Evolutionary conservation across 768 basidiomycete species (phyloP).

Genomic region (Agrocybe chaxingu): DNA sequence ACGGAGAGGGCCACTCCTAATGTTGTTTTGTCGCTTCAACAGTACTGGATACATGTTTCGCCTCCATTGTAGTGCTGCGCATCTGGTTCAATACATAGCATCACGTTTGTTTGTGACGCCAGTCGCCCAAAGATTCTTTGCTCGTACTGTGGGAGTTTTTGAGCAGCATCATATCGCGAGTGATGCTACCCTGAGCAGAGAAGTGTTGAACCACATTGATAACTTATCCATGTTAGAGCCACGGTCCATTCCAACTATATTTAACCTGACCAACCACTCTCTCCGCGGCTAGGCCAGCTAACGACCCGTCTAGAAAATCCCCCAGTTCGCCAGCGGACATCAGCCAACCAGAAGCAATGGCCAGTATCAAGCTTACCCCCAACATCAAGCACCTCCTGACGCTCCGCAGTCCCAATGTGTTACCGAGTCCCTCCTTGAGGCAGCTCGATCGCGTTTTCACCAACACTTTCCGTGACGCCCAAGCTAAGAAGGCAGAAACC

Average conservation of each 20-base stretch:
- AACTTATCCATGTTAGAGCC: too few relatives aligned
- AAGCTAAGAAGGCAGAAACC: constrained; percentile 59
- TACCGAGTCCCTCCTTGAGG: constrained; percentile 51
- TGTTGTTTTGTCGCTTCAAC: constrained; percentile 15
- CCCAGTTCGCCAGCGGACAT: not conserved
- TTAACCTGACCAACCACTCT: too few relatives aligned
- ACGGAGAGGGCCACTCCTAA: constrained; percentile 10
- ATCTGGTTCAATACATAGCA: constrained; percentile 10
- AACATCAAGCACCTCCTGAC: constrained; percentile 70
- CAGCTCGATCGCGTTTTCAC: constrained; percentile 55
- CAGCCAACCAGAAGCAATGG: constrained; percentile 11
- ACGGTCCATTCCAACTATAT: too few relatives aligned
- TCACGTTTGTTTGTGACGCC: constrained; percentile 1
- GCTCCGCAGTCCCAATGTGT: constrained; percentile 59
- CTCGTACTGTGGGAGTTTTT: too few relatives aligned
- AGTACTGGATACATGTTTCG: constrained; percentile 22
- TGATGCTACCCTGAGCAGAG: constrained; percentile 9
- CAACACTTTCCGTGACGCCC: constrained; percentile 65
- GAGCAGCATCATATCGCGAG: too few relatives aligned
- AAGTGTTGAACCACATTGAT: not conserved
- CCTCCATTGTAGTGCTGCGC: constrained; percentile 18
- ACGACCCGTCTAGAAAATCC: not conserved
- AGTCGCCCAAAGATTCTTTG: not conserved
- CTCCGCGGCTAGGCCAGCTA: too few relatives aligned
- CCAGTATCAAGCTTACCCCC: constrained; percentile 46